Base-by-base conservation (phyloP, 2,329 filamentous ascomycete species). In the Taxawa tesnikishii region DNA sequence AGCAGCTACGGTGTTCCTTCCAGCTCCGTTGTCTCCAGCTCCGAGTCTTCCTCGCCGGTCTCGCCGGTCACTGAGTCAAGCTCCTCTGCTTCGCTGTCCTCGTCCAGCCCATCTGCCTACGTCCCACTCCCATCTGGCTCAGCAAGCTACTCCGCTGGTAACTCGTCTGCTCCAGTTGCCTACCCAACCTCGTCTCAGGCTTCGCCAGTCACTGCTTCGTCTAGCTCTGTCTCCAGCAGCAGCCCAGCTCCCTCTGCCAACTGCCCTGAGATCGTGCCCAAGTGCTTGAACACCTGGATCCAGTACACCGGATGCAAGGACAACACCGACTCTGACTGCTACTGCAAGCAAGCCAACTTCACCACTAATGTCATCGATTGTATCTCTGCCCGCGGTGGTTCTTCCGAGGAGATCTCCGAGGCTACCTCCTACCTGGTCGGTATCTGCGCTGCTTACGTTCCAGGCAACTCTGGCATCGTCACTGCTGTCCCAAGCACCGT, bases 211-310 rank as follows among this genome's bases (percentile, higher is more conserved):
- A 16, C 34, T 32, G 11, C 17, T 13, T 25, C 18, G 16, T 23
- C 19, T 3, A n/a, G 8, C 19, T 23, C 19, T 27, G 19, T 23
- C 15, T 12, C 34, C 31, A 6, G 25, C 17, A 28, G 25, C 29
- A 19, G 17, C 25, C 15, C 29, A 4, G n/a, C 29, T 26, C 29
- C 33, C n/a, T 31, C 38, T 21, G 37, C 49, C 24, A 31, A 47
- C 36, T 73, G 75, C 60, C 84, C 85, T 36, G 60, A 66, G 15
- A 71, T 87, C 29, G 78, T 94, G 30, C 87, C 88, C 41, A 75
- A 75, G 52, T 96, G 88, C 67, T 65, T 96, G 61, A 90, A 88
- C 72, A 92, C 85, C 49, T 94, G 84, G 83, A 61, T 93, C 49
- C 71, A 73, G 54, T 60, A 68, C 39, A 71, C 80, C 31, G 64